These are phyloP conservation scores for Neurospora sublineolata DNA, from an alignment of 495 filamentous ascomycete genomes.

Conservation along the genomic window DNA sequence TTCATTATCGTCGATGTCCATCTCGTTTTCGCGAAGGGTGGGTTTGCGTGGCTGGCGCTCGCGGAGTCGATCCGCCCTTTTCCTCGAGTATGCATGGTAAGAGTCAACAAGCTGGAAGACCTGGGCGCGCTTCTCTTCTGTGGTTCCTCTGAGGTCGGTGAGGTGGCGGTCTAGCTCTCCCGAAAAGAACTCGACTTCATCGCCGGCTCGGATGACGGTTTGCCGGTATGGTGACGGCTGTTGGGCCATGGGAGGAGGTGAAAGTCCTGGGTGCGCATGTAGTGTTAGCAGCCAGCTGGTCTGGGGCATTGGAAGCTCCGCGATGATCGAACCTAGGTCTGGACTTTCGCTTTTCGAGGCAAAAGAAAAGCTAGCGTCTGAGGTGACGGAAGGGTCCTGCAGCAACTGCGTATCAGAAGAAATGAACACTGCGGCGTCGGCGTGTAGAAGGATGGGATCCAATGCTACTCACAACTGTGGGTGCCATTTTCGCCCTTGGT, in stretches of 20 bases:
- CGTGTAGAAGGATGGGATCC: neutral
- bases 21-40: constrained; percentile 33
- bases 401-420: constrained; percentile 4
- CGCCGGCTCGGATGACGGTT: constrained; percentile 20
- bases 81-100: constrained; percentile 30
- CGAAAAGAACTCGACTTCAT: constrained; percentile 36
- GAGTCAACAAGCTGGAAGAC: constrained; percentile 34
- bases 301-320: neutral
- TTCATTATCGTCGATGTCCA: constrained; percentile 41
- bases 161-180: constrained; percentile 32
- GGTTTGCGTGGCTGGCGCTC: constrained; percentile 13
- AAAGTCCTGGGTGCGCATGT: neutral
- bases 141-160: constrained; percentile 14
- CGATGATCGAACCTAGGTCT: constrained; percentile 9
- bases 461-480: constrained; percentile 17
- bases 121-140: constrained; percentile 29
- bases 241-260: constrained; percentile 8
- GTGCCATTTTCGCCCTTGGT: constrained; percentile 12
- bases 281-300: constrained; percentile 2
- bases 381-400: constrained; percentile 11
- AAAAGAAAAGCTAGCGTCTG: constrained; percentile 10
- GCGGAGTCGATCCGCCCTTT: constrained; percentile 25
- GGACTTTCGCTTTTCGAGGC: constrained; percentile 8
- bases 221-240: constrained; percentile 18
- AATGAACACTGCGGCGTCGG: neutral